A percentile compares a stretch with the other conserved stretches of the same genome.
Evolutionary conservation across 257 asterid species (phyloP).

Genomic region (Solanum neorickii): DNA sequence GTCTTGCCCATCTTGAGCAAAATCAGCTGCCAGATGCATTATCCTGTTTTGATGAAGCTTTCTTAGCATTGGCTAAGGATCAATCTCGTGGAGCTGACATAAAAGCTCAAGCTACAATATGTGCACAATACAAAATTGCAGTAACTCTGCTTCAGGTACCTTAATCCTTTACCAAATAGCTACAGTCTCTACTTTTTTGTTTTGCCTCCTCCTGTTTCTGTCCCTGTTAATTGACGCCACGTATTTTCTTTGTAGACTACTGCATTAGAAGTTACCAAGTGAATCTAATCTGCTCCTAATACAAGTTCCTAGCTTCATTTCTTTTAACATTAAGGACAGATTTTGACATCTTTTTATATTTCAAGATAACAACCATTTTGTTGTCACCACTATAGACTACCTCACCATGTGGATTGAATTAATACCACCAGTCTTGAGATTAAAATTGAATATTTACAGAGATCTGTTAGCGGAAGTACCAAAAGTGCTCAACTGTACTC

Average conservation of each 20-base stretch:
- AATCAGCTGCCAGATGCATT: slow-evolving; percentile 98
- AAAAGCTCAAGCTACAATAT: slow-evolving; percentile 98
- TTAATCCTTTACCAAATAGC: not conserved
- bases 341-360: not conserved
- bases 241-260: not conserved
- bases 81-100: slow-evolving; percentile 98
- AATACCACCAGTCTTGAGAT: not conserved
- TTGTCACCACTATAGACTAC: not conserved
- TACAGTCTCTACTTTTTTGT: not conserved
- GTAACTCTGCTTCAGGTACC: slow-evolving; percentile 95
- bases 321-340: not conserved
- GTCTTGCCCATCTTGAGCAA: slow-evolving; percentile 96
- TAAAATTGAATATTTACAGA: not conserved
- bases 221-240: not conserved
- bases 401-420: not conserved
- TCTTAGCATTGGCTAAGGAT: slow-evolving; percentile 96
- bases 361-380: not conserved
- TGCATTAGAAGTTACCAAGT: not conserved
- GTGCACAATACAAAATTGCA: slow-evolving; percentile 98
- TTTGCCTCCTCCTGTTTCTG: not conserved
- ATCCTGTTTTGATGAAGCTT: slow-evolving; percentile 95
- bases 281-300: not conserved
- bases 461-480: not conserved
- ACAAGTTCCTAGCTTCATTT: not conserved
- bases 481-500: not conserved